Percentiles rank a stretch among this genome's conserved stretches.
Conservation (phyloP, 257 asterid genomes). For the Verbena officinalis region DNA sequence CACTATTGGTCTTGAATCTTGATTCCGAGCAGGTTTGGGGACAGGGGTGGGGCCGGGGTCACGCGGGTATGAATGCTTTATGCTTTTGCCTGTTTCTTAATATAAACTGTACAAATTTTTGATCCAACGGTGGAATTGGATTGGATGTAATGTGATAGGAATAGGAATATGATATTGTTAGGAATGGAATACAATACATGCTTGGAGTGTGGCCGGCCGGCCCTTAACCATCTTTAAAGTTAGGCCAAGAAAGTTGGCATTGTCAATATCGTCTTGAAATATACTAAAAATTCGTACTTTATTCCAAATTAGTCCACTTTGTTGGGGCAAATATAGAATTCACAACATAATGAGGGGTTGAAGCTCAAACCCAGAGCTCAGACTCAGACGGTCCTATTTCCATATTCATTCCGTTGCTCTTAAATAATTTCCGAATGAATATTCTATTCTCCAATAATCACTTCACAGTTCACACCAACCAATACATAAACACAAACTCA, state of each 20-base stretch:
- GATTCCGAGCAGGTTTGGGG: too few species aligned
- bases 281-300: neutral
- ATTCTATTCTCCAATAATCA: neutral
- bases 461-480: neutral
- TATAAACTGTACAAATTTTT: too few species aligned
- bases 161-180: too few species aligned
- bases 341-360: neutral
- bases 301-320: neutral
- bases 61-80: too few species aligned
- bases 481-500: neutral
- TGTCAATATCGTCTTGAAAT: neutral
- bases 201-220: too few species aligned
- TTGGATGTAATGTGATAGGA: too few species aligned
- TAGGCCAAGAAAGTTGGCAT: neutral
- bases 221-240: too few species aligned
- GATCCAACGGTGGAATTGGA: too few species aligned
- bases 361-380: neutral
- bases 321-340: conserved; percentile 2
- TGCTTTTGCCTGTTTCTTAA: too few species aligned
- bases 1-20: too few species aligned
- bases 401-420: neutral
- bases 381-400: neutral
- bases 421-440: neutral
- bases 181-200: too few species aligned
- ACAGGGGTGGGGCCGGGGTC: too few species aligned